phyloP scores from a whole-genome alignment of 352 stramenopile genomes.

The Pythium sp. region DNA sequence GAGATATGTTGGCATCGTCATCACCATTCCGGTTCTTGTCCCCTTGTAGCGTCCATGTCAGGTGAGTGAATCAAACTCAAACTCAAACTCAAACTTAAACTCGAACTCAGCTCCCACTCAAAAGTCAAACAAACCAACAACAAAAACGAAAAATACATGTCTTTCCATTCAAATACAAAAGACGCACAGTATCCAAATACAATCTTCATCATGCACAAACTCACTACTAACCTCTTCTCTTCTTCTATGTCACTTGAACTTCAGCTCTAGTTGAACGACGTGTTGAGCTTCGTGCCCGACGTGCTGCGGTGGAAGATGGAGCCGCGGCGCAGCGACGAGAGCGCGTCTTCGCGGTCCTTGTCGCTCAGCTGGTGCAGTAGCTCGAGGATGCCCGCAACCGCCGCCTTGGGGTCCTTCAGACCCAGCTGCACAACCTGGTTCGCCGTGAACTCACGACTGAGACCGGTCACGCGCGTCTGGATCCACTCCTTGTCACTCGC shows the following conservation, averaged over 20 bases:
- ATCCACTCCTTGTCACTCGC: slow-evolving; percentile 81
- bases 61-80: slow-evolving; percentile 3
- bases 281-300: slow-evolving; percentile 39
- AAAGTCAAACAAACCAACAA: slow-evolving; percentile 2
- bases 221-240: neutral
- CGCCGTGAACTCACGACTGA: slow-evolving; percentile 70
- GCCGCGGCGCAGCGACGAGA: slow-evolving; percentile 72
- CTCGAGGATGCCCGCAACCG: slow-evolving; percentile 80
- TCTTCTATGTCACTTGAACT: slow-evolving; percentile 7
- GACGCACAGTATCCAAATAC: neutral
- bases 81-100: neutral
- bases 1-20: neutral
- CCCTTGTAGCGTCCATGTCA: slow-evolving; percentile 7
- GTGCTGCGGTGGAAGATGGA: slow-evolving; percentile 85
- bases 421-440: slow-evolving; percentile 77
- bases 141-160: slow-evolving; percentile 2
- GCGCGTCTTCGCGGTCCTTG: slow-evolving; percentile 84
- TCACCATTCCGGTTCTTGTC: neutral
- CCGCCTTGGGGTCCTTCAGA: slow-evolving; percentile 76
- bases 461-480: slow-evolving; percentile 42
- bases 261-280: slow-evolving; percentile 16
- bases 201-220: neutral
- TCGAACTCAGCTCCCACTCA: neutral
- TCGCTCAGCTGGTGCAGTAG: slow-evolving; percentile 78
- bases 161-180: slow-evolving; percentile 9